Evolutionary conservation across 768 basidiomycete species (phyloP).

Genomic region (Suillus brevipes): DNA sequence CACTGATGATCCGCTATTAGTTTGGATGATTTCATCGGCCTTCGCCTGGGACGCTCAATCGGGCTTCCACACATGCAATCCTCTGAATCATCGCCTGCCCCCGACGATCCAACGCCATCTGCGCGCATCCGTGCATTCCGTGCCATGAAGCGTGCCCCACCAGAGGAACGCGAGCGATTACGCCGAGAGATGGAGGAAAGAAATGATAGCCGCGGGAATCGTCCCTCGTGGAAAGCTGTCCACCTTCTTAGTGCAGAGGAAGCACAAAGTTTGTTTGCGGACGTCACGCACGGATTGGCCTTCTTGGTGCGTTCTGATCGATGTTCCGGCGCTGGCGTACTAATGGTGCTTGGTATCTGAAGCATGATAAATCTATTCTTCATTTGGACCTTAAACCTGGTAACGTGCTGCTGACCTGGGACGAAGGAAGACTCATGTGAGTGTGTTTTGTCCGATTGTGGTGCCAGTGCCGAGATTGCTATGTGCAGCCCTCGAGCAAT

Average conservation of each 20-base stretch:
- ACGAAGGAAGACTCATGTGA: conserved; percentile 80
- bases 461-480: neutral
- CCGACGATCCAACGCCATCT: conserved; percentile 55
- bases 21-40: conserved; percentile 83
- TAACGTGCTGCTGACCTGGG: conserved; percentile 90
- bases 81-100: conserved; percentile 25
- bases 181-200: conserved; percentile 49
- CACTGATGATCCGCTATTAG: conserved; percentile 32
- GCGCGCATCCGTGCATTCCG: conserved; percentile 78
- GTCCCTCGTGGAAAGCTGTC: conserved; percentile 63
- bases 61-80: conserved; percentile 43
- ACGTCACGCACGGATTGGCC: conserved; percentile 82
- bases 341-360: conserved; percentile 13
- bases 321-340: neutral
- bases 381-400: conserved; percentile 95
- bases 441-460: conserved; percentile 22
- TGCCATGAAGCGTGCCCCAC: conserved; percentile 62
- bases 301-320: conserved; percentile 64
- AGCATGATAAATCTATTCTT: conserved; percentile 84
- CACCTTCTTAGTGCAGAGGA: conserved; percentile 87
- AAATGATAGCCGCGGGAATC: conserved; percentile 22
- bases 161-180: conserved; percentile 63
- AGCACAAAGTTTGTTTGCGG: conserved; percentile 74
- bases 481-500: conserved; percentile 79
- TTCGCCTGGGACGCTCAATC: conserved; percentile 64